These are phyloP conservation scores for Rhizopus sp. DNA, from an alignment of 371 early-diverging fungal genomes.

Conservation along the genomic window DNA sequence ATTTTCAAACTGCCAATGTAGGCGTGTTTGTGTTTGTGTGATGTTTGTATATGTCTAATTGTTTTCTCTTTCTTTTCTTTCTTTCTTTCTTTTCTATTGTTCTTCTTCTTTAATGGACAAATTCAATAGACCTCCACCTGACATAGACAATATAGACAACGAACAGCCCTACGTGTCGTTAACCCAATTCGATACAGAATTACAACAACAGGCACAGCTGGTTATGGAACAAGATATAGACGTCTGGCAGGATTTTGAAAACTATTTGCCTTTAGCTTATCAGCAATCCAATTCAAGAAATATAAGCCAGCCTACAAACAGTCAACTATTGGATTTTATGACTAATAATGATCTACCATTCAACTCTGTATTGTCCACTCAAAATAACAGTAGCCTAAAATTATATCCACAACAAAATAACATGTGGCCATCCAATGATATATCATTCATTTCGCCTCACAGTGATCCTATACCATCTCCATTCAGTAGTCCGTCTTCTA, in stretches of 20 bases:
- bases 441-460: constrained; percentile 10
- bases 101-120: no score
- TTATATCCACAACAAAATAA: constrained; percentile 1
- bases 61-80: no score
- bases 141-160: no score
- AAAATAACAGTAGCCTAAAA: neutral
- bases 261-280: constrained; percentile 27
- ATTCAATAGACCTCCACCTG: no score
- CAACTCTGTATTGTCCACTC: neutral
- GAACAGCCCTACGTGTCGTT: constrained; percentile 19
- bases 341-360: constrained; percentile 10
- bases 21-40: no score
- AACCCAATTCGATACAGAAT: constrained; percentile 39
- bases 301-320: constrained; percentile 1
- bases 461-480: constrained; percentile 15
- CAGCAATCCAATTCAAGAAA: neutral
- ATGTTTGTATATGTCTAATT: no score
- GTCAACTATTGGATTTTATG: constrained; percentile 13
- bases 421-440: neutral
- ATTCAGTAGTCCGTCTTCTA: constrained; percentile 25
- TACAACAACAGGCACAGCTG: constrained; percentile 48
- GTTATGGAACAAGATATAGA: constrained; percentile 34
- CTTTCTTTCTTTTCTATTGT: no score
- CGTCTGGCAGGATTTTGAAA: constrained; percentile 42
- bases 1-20: no score